Conservation (phyloP, 352 stramenopile species). For the Aphanomyces cochlioides region DNA sequence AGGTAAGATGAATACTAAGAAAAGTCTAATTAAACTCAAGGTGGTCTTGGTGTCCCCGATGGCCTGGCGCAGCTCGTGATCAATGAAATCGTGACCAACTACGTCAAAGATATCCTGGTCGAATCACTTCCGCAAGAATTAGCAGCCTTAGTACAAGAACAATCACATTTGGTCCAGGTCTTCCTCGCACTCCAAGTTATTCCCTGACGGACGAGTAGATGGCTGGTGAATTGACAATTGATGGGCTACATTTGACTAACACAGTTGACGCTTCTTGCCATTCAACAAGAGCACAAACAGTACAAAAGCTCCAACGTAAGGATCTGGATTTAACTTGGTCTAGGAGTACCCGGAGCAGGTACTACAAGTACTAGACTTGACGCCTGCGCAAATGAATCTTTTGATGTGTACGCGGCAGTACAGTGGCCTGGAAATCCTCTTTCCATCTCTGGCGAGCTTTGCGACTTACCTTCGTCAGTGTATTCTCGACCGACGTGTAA, state of each 20-base stretch:
- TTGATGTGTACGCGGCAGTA: constrained; percentile 35
- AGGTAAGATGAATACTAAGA: background rate
- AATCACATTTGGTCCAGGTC: too few species aligned
- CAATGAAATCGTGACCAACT: constrained; percentile 55
- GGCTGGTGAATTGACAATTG: constrained; percentile 2
- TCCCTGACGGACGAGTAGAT: background rate
- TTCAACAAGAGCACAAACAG: constrained; percentile 26
- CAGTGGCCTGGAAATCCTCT: constrained; percentile 8
- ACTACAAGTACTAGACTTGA: constrained; percentile 41
- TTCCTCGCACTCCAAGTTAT: too few species aligned
- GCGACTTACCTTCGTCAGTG: constrained; percentile 13
- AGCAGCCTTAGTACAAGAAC: constrained; percentile 44
- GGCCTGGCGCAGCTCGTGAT: constrained; percentile 66
- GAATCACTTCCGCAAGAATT: constrained; percentile 67
- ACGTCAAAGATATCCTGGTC: constrained; percentile 56
- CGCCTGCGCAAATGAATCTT: constrained; percentile 59
- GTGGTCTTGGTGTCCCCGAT: constrained; percentile 66
- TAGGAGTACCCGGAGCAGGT: constrained; percentile 9
- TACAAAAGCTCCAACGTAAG: background rate
- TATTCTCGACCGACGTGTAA: constrained; percentile 12
- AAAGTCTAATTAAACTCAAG: constrained; percentile 28
- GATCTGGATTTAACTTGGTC: too few species aligned
- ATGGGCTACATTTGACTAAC: constrained; percentile 15
- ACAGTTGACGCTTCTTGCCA: background rate
- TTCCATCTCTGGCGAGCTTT: constrained; percentile 10